phyloP scores from a whole-genome alignment of 2,329 filamentous ascomycete species.

The Alternaria tenuissima region DNA sequence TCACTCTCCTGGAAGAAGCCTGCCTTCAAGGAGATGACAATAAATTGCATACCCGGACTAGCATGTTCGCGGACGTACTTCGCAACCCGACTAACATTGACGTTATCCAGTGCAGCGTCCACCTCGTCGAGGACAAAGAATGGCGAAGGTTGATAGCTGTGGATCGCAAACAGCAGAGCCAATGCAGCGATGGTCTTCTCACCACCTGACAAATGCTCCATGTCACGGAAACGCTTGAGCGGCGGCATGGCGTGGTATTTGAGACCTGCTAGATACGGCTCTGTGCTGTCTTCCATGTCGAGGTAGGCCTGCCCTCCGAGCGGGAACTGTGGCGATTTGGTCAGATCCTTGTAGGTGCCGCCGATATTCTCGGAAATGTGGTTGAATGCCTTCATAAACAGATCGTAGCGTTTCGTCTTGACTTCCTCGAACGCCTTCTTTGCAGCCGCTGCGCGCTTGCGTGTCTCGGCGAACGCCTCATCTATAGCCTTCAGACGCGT shows the following conservation, averaged over 20 bases:
- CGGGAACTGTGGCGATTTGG: conserved; percentile 87
- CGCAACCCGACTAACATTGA: conserved; percentile 94
- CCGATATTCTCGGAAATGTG: conserved; percentile 96
- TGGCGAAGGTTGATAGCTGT: conserved; percentile 92
- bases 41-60: conserved; percentile 97
- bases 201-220: conserved; percentile 96
- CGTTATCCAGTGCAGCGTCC: conserved; percentile 96
- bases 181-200: conserved; percentile 99
- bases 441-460: conserved; percentile 74
- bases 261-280: conserved; percentile 93
- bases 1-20: conserved; percentile 96
- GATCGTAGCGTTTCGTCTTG: conserved; percentile 82
- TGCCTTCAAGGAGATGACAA: conserved; percentile 96
- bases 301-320: conserved; percentile 90
- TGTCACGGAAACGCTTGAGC: conserved; percentile 96
- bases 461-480: conserved; percentile 87
- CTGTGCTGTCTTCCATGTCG: conserved; percentile 94
- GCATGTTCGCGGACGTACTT: conserved; percentile 96
- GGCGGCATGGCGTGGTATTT: conserved; percentile 99
- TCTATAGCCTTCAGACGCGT: conserved; percentile 83
- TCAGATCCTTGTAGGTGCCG: conserved; percentile 93
- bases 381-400: conserved; percentile 93
- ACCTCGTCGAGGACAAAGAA: conserved; percentile 99
- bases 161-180: conserved; percentile 94
- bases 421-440: conserved; percentile 85